Evolutionary conservation across 2,329 filamentous ascomycete genomes (phyloP), one percentile per base, ranked within the genome.

Genomic region (Trichoderma koningiopsis): DNA sequence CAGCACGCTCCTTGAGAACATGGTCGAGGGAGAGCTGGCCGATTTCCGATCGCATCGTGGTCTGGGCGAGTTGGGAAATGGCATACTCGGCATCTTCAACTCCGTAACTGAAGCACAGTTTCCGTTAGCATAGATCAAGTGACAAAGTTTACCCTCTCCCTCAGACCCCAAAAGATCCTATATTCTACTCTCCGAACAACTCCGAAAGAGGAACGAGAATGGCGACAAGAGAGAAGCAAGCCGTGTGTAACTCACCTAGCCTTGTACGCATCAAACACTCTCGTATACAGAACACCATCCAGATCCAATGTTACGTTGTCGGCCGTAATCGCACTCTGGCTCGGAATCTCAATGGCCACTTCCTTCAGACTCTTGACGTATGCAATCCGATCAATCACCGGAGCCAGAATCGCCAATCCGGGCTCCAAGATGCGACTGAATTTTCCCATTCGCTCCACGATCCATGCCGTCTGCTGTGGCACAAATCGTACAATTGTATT

Each of bases 401-500:
- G 96, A 67, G 96, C 86, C 74, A 99, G 83, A 72, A 99, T 87
- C 27, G 96, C 94, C 71, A 99, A 85, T 69, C 96, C 96, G 4
- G 96, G 96, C 76, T 97, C 89, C 62, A 99, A 84, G 76, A 99
- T 97, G 71, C 94, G 88, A 82, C 93, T 91, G 84, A 97, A 99
- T 82, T 94, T 96, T 76, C 96, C 96, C 96, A 99, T 99, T 78
- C 96, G 94, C 87, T 99, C 96, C 69, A 99, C 96, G 70, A 99
- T 95, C 96, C 96, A 99, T 80, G 96, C 96, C 75, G 95, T 98
- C 84, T 99, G 96, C 82, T 99, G 96, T n/a, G 96, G 96, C 53
- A 99, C 96, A 81, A 98, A 99, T 71, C 95, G 93, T 75, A 99
- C 85, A 72, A 99, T 85, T 4, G 96, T 99, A 82, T 99, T 99